Evolutionary conservation across 441 rosid genomes (phyloP).

Genomic region (Adansonia gregorii): DNA sequence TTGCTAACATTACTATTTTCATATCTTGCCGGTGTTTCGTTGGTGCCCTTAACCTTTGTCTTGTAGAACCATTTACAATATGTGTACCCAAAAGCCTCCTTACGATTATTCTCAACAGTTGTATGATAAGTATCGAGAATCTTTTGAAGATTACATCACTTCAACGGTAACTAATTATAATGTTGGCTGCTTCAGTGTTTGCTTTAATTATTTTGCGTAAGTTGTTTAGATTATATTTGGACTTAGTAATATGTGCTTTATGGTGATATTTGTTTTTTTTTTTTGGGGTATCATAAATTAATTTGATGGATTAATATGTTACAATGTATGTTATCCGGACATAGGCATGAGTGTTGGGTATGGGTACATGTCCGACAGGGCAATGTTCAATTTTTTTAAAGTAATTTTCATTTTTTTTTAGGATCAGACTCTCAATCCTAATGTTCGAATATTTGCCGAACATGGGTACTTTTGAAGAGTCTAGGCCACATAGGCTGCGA

Average conservation of each 20-base stretch:
- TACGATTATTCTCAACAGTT: conserved; percentile 52
- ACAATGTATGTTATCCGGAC: neutral
- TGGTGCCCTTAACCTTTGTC: conserved; percentile 4
- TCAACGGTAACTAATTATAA: conserved; percentile 34
- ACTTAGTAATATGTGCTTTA: neutral
- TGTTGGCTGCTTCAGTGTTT: neutral
- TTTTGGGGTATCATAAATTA: neutral
- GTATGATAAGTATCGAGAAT: conserved; percentile 46
- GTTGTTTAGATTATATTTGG: conserved; percentile 8
- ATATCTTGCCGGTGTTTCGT: neutral
- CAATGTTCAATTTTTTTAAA: neutral
- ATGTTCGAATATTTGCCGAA: neutral
- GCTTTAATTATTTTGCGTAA: neutral
- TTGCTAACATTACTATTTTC: neutral
- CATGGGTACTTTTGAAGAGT: neutral
- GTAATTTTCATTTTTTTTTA: neutral
- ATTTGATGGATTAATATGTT: neutral
- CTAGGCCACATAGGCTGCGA: neutral
- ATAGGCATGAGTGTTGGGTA: neutral
- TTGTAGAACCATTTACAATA: conserved; percentile 50
- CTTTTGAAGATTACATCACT: conserved; percentile 47
- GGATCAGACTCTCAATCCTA: neutral
- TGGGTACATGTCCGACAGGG: neutral
- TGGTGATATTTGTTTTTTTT: neutral
- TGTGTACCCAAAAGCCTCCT: conserved; percentile 59